Conservation (phyloP, 257 asterid genomes). For the Gardenia jasminoides region DNA sequence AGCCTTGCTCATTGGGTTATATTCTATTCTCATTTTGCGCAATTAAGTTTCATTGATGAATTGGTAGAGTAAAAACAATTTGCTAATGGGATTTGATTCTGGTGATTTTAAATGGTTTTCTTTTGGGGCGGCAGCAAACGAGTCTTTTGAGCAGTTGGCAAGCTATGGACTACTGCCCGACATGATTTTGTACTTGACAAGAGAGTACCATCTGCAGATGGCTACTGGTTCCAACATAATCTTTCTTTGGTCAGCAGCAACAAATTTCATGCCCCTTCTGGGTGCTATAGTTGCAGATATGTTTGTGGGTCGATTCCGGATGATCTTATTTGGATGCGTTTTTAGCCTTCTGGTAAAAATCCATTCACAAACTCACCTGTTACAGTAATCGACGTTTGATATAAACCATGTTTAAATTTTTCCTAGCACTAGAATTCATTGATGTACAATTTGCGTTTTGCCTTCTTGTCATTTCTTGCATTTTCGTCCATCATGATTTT, state of each 20-base stretch:
- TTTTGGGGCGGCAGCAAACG: slow-evolving; percentile 34
- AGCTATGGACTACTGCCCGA: slow-evolving; percentile 52
- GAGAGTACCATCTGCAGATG: slow-evolving; percentile 57
- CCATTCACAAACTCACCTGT: not conserved
- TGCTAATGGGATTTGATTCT: not conserved
- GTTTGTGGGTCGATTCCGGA: slow-evolving; percentile 52
- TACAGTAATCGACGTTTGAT: not conserved
- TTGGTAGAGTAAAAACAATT: not conserved
- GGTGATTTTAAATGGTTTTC: not conserved
- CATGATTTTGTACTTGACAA: slow-evolving; percentile 60
- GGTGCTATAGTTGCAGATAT: slow-evolving; percentile 69
- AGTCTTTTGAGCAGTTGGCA: slow-evolving; percentile 57
- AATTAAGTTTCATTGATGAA: not conserved
- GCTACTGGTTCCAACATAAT: slow-evolving; percentile 45
- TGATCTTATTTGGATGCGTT: slow-evolving; percentile 58
- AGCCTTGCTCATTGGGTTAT: not conserved
- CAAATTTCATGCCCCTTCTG: slow-evolving; percentile 49
- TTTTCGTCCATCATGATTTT: not conserved
- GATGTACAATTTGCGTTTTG: not conserved
- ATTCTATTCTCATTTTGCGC: not conserved
- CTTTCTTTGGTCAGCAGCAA: slow-evolving; percentile 64
- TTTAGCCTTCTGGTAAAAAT: slow-evolving; percentile 51
- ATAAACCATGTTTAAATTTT: not conserved
- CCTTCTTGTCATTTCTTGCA: too few species aligned
- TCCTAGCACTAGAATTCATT: not conserved